Conservation (phyloP, 2,329 filamentous ascomycete genomes). For the Colletotrichum horii region DNA sequence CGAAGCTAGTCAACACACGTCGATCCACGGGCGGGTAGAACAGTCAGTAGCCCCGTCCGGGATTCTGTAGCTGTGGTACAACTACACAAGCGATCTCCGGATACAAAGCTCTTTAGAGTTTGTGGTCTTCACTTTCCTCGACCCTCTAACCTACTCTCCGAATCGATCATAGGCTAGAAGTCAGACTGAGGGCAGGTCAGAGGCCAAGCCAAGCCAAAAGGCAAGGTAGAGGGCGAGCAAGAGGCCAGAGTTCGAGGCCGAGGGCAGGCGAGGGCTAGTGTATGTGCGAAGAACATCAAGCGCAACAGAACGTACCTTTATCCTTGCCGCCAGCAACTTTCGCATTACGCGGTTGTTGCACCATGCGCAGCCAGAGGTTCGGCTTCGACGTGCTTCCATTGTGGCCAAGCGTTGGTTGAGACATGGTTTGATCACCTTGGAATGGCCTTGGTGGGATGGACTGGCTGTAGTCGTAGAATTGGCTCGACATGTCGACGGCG, state of each 20-base stretch:
- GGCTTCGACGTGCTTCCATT: background rate
- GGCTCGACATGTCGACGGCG: background rate
- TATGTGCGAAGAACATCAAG: background rate
- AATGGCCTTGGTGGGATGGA: background rate
- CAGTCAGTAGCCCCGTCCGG: background rate
- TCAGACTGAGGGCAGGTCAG: background rate
- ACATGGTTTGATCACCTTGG: background rate
- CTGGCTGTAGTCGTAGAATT: background rate
- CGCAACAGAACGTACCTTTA: conserved; percentile 60
- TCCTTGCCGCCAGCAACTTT: conserved; percentile 65
- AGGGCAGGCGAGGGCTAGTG: background rate
- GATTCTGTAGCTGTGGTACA: background rate
- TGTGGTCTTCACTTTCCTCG: background rate
- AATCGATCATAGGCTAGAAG: background rate
- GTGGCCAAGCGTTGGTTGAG: background rate
- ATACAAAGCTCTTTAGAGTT: background rate
- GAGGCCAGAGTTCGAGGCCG: background rate
- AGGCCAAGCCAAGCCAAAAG: background rate
- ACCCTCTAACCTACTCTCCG: background rate
- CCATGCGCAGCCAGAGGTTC: conserved; percentile 36
- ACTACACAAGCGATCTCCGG: background rate
- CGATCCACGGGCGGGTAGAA: background rate
- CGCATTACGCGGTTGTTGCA: background rate
- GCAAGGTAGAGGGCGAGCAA: background rate
- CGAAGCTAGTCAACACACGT: background rate